These are phyloP conservation scores for Francoa sonchifolia DNA, from an alignment of 441 rosid genomes.

Conservation along the genomic window DNA sequence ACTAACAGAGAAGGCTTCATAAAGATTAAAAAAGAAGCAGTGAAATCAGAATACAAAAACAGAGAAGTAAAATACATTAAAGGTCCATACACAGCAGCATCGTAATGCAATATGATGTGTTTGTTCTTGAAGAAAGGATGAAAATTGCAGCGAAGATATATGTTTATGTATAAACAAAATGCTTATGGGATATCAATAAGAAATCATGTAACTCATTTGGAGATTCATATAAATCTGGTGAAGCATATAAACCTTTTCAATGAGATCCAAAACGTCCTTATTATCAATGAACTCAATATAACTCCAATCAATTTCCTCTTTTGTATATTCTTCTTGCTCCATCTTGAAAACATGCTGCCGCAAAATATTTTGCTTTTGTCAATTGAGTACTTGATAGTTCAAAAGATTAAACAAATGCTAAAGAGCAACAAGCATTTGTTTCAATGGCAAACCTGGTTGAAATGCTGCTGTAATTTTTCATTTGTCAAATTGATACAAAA, in stretches of 20 bases:
- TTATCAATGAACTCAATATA: slow-evolving; percentile 65
- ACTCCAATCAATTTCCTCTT: slow-evolving; percentile 64
- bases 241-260: slow-evolving; percentile 36
- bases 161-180: not conserved
- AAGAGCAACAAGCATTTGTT: slow-evolving; percentile 8
- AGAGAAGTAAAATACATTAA: no score
- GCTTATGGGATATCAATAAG: not conserved
- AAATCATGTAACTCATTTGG: slow-evolving; percentile 3
- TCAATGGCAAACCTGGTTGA: slow-evolving; percentile 50
- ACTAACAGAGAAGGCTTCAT: no score
- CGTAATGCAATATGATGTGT: not conserved
- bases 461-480: slow-evolving; percentile 78
- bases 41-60: no score
- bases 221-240: slow-evolving; percentile 4
- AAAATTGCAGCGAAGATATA: not conserved
- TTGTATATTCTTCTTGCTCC: slow-evolving; percentile 79
- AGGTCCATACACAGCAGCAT: no score
- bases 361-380: slow-evolving; percentile 3
- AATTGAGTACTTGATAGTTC: slow-evolving; percentile 8
- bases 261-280: slow-evolving; percentile 62
- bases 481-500: slow-evolving; percentile 77
- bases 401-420: slow-evolving; percentile 6
- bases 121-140: not conserved
- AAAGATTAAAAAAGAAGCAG: no score
- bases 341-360: slow-evolving; percentile 70